Evolutionary conservation across 208 protist species (phyloP), one percentile per base, ranked within the genome.

Genomic region (Wallacemonas sp.): DNA sequence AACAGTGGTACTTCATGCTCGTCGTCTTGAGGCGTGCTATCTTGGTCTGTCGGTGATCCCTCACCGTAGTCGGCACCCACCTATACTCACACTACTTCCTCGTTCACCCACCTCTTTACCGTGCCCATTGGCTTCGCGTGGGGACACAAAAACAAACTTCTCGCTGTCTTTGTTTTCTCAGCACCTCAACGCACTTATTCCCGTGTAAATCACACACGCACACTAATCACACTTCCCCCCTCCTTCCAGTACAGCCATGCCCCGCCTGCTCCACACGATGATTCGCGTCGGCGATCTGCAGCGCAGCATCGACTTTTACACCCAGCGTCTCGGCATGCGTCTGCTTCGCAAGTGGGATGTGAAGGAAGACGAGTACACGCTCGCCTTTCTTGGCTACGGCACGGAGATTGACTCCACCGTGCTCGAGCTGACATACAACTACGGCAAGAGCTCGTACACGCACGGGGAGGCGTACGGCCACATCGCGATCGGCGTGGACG

Each of bases 361-460:
- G 45, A 76, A 77, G 24, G 71, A 88, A 60, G 83, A 91, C 29
- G 81, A 93, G 67, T 95, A 81, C 70, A 92, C 86, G 33, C 71
- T 95, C 29, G 81, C 76, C 57, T 93, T 95, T 52, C 73, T 95
- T 52, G 90, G 87, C 48, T 93, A 82, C 65, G 82, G 75, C 24
- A 87, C 78, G 3, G 86, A 92, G 66, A 60, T 68, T 41, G 73
- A 88, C 37, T 66, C 71, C 17, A 87, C 85, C 0, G 88, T 94
- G 48, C 73, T 95, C 29, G 85, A 92, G 72, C 73, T 95, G 45
- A 95, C 90, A 17, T 91, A 93, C 74, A 95, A 95, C 77, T 92
- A 91, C 62, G 90, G 85, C 29, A 63, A 83, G 24, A 79, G 66
- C 12, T 72, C 63, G 6, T 93, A 93, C 73, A 77, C 73, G 19